Base-by-base conservation (phyloP, 2,329 filamentous ascomycete genomes). In the Penicillium nordicum region DNA sequence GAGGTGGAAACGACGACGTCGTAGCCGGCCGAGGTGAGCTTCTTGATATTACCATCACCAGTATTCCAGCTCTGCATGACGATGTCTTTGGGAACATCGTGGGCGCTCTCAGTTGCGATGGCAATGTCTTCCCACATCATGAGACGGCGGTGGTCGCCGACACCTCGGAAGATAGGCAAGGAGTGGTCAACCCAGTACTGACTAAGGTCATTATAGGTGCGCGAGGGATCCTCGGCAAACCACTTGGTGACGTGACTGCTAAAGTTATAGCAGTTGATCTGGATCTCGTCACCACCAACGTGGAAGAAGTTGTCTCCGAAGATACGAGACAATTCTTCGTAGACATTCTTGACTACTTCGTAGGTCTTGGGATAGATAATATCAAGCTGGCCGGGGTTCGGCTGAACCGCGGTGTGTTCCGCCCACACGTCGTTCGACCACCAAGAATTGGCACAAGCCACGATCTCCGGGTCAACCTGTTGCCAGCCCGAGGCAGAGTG, bases 391-490 rank as follows among this genome's bases (percentile, higher is more conserved):
- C 82, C 82, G 0, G 82, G 82, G 63, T 81, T 82, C 1, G 82
- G 82, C 70, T 84, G 72, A 9, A 83, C 79, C 53, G 79, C 82
- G 2, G 83, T 84, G 62, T 84, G 81, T 23, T 78, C 68, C 1
- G 76, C 57, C 78, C 78, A 85, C 60, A 75, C 69, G 56, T 85
- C 83, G 66, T 85, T 85, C 37, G 80, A 83, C 83, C 82, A 85
- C 82, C 82, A 85, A 23, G 79, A 79, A 67, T 85, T 72, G 18
- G 69, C 71, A 68, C 82, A 85, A 12, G 84, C 78, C 29, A 84
- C 74, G 54, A 87, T 82, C 25, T 77, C 74, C 25, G 81, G 75
- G 57, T 85, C 81, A 7, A 85, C 74, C 57, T 82, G 81, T 52
- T 80, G 75, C 81, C 81, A 84, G 30, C 82, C 82, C 0, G 80